Percentiles rank a stretch among this genome's conserved stretches.
Conservation (phyloP, 2,329 filamentous ascomycete genomes). For the Xylaria sp. region DNA sequence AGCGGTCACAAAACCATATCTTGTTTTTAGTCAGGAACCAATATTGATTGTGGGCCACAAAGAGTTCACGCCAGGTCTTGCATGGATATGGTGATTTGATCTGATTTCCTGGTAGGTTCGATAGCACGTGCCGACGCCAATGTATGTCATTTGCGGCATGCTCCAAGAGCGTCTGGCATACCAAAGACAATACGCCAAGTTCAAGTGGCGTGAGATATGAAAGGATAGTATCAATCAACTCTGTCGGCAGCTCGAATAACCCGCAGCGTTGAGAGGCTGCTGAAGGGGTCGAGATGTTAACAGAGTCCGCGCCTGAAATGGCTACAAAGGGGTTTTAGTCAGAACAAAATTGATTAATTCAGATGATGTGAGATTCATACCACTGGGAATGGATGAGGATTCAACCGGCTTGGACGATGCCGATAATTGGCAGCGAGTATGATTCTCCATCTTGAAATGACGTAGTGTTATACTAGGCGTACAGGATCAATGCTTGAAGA, state of each 20-base stretch:
- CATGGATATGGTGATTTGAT: conserved; percentile 68
- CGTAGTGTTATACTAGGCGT: conserved; percentile 17
- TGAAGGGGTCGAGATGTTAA: conserved; percentile 17
- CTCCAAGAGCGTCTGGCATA: conserved; percentile 68
- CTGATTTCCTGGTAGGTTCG: conserved; percentile 67
- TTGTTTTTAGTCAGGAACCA: conserved; percentile 87
- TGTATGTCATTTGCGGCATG: conserved; percentile 73
- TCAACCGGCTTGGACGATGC: background rate
- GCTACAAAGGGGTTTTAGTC: background rate
- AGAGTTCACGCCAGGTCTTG: conserved; percentile 75
- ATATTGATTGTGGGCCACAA: conserved; percentile 76
- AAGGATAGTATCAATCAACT: conserved; percentile 79
- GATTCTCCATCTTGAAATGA: conserved; percentile 30
- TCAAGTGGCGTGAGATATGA: conserved; percentile 71
- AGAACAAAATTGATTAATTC: background rate
- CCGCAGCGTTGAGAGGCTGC: conserved; percentile 14
- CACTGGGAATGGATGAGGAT: background rate
- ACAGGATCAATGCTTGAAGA: conserved; percentile 43
- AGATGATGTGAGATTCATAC: background rate
- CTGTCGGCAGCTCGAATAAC: conserved; percentile 72
- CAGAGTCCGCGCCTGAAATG: conserved; percentile 10
- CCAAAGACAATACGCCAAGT: conserved; percentile 67
- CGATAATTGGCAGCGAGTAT: conserved; percentile 10
- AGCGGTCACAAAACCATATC: conserved; percentile 85
- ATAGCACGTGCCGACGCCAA: conserved; percentile 77